Conservation (phyloP, 805 yeast species). For the Candida qinlingensis region DNA sequence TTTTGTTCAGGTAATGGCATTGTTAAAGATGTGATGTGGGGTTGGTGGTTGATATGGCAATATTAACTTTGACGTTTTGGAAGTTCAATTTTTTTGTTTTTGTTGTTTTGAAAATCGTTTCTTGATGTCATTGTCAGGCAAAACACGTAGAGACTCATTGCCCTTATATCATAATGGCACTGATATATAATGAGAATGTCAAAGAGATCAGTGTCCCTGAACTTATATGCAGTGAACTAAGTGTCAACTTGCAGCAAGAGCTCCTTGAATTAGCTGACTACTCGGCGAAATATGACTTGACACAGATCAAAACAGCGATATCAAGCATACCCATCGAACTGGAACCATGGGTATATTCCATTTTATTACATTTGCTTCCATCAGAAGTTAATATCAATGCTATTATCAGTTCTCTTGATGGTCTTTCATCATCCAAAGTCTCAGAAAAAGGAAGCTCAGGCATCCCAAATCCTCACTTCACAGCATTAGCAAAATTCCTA, state of each 20-base stretch:
- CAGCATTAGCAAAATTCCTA: background rate
- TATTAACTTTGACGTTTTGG: background rate
- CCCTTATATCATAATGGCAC: no score
- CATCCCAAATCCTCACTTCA: background rate
- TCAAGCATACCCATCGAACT: background rate
- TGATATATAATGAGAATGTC: no score
- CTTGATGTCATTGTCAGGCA: no score
- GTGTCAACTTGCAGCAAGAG: background rate
- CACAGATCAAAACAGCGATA: background rate
- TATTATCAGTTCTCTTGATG: no score
- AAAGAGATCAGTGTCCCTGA: no score
- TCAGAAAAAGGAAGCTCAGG: background rate
- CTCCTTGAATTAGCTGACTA: background rate
- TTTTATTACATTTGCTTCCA: constrained; percentile 3
- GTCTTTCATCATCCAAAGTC: background rate
- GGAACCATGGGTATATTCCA: constrained; percentile 1
- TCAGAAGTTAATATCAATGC: background rate
- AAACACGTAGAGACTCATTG: no score
- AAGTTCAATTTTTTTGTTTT: background rate
- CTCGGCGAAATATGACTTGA: background rate
- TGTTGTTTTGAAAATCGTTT: background rate
- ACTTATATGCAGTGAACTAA: background rate
- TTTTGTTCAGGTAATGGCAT: constrained; percentile 7
- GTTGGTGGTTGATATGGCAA: background rate
- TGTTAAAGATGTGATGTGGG: background rate